These are phyloP conservation scores for Trametes elegans DNA, from an alignment of 768 basidiomycete species.

Conservation along the genomic window DNA sequence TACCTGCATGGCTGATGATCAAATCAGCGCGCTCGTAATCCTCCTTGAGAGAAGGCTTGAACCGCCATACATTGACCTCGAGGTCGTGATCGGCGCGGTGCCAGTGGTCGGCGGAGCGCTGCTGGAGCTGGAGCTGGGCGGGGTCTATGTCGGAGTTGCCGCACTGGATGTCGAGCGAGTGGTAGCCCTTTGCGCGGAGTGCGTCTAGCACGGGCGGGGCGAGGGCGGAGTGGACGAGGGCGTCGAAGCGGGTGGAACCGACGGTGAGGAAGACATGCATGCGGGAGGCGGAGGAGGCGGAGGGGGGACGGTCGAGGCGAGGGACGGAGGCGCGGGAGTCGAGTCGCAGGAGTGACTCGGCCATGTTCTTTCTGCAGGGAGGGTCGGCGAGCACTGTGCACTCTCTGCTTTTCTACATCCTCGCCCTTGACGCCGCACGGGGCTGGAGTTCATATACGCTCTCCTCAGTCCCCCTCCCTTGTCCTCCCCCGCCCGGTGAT, in stretches of 20 bases:
- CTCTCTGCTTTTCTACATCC: background rate
- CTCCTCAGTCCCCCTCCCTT: background rate
- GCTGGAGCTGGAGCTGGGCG: constrained; percentile 29
- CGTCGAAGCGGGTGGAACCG: constrained; percentile 86
- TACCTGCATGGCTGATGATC: constrained; percentile 94
- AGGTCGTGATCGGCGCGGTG: constrained; percentile 28
- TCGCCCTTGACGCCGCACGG: background rate
- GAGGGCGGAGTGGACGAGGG: constrained; percentile 60
- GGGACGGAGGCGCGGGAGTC: background rate
- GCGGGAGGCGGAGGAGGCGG: background rate
- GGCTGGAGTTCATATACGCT: background rate
- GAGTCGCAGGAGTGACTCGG: constrained; percentile 12
- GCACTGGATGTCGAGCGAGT: constrained; percentile 67
- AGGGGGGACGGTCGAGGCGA: background rate
- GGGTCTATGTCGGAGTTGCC: constrained; percentile 61
- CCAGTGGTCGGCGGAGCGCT: constrained; percentile 20
- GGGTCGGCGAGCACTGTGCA: background rate
- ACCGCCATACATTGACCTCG: constrained; percentile 64
- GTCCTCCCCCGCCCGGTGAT: background rate
- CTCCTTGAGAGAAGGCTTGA: constrained; percentile 67
- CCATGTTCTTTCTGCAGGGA: background rate
- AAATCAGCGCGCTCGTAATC: constrained; percentile 68
- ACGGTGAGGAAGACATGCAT: constrained; percentile 72
- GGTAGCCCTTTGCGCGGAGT: constrained; percentile 56
- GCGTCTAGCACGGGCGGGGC: constrained; percentile 55